Evolutionary conservation across 371 early-diverging fungal genomes (phyloP), one percentile per base, ranked within the genome.

Genomic region (Mucor irregularis): DNA sequence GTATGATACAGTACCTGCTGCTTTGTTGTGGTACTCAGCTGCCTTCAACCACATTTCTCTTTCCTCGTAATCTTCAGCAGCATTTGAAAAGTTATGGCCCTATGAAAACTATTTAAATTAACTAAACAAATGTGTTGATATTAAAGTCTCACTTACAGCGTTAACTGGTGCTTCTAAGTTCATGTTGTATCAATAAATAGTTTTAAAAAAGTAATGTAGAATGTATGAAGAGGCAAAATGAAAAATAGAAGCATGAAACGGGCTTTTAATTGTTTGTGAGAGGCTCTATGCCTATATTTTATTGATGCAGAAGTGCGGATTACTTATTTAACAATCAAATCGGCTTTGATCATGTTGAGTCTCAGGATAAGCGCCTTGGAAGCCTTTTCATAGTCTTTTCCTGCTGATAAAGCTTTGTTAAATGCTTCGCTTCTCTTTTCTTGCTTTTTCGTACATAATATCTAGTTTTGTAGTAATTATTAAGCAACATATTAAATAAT

Each of bases 371-470:
- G 61, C 6, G 78, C 80, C 33, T 78, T 81, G 21, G 84, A 62
- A 19, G 83, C 78, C 17, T 69, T 74, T 44, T 82, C 79, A 68
- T 86, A 89, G 5, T 86, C 85, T 17, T 68, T 62, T 1, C 89
- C 90, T 55, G 85, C 77, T 9, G 67, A 58, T 22, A 87, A 48
- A 2, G 89, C 68, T 13, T 74, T 78, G 10, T 82, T 81, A 64
- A 87, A 87, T n/a, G 89, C 82, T 13, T 73, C 69, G 14, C 64
- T 76, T 22, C 91, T 80, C 57, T 86, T 80, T 56, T 90, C 84
- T 25, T 81, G 68, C 50, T 75, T 72, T 51, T 86, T 88, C 48
- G 85, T 76, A 47, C 75, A 60, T 31, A 91, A 56, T 17, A 87
- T 72, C 71, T 70, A 55, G 16, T 19, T 22, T 38, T 13, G 4